Evolutionary conservation across 2,329 filamentous ascomycete genomes (phyloP), one percentile per base, ranked within the genome.

Genomic region (Blumeriella jaapii): DNA sequence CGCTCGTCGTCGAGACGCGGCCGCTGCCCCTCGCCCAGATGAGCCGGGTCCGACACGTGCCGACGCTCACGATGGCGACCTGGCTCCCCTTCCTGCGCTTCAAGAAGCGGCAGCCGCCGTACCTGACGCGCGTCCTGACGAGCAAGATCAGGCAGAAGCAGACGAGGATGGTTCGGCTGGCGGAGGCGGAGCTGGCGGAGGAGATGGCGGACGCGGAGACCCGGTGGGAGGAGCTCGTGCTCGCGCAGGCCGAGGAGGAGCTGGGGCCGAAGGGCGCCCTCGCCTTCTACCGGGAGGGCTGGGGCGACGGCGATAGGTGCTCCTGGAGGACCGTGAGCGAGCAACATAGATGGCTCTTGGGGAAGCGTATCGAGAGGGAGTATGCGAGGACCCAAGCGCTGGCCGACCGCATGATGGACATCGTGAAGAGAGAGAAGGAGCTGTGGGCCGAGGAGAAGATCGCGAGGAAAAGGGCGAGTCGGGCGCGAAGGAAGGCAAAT

Each of bases 71-170:
- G 19, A 65, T 69, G 3, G 64, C 74, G 2, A 62, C 65, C 2
- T 65, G 64, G 16, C 57, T 76, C 15, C 71, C 79, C 1, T 79
- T 86, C 49, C 55, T 89, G 17, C 72, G 82, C 22, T 57, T 78
- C 28, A 66, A 61, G 42, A 82, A 80, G 54, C 75, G 76, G 4
- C 78, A 86, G 54, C 68, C 77, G 2, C 52, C 54, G 1, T 57
- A 58, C n/a, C 56, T 87, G 13, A 69, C 65, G n/a, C 59, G 68
- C 6, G 64, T 78, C 11, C 49, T 87, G 2, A 60, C 63, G 7
- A 60, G 69, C 31, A 72, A 71, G 48, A 55, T 68, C 12, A 41
- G 52, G 3, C 53, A 58, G 24, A 65, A 66, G n/a, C 56, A 63
- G 27, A 52, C 53, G 28, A 58, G 64, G 11, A 54, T 68, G 9